Evolutionary conservation across 2,329 filamentous ascomycete species (phyloP).

Genomic region (Bipolaris gigantea): DNA sequence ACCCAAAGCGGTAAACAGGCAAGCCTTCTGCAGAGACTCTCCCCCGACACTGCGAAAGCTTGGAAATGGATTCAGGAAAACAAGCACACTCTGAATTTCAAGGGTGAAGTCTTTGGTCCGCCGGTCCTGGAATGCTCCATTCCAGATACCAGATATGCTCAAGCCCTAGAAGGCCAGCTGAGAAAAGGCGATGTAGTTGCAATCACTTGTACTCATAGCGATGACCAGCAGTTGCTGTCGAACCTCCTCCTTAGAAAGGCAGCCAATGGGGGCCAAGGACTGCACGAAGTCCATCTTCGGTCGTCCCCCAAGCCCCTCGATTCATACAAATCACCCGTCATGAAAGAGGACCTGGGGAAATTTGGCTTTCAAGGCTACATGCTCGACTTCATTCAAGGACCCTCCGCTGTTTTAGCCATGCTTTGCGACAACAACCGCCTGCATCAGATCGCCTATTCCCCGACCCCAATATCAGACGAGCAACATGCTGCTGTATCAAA

Average conservation of each 20-base stretch:
- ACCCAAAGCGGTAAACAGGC: conserved; percentile 47
- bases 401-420: conserved; percentile 82
- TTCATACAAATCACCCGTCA: conserved; percentile 59
- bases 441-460: conserved; percentile 67
- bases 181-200: conserved; percentile 56
- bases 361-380: conserved; percentile 79
- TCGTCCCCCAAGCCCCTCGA: conserved; percentile 60
- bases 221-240: conserved; percentile 75
- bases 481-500: conserved; percentile 68
- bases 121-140: conserved; percentile 79
- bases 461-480: conserved; percentile 64
- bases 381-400: conserved; percentile 76
- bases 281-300: conserved; percentile 73
- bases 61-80: conserved; percentile 85
- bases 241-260: conserved; percentile 60
- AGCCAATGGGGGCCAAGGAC: conserved; percentile 51
- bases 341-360: conserved; percentile 56
- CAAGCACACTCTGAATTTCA: conserved; percentile 60
- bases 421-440: conserved; percentile 74
- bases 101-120: conserved; percentile 77
- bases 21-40: conserved; percentile 63
- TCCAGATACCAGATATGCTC: conserved; percentile 68
- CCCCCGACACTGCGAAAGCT: conserved; percentile 66
- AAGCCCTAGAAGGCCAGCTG: conserved; percentile 62
- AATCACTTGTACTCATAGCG: conserved; percentile 74